A percentile compares a stretch with the other conserved stretches of the same genome.
Evolutionary conservation across 73 alveolate genomes (phyloP).

Genomic region (Breviolum minutum): DNA sequence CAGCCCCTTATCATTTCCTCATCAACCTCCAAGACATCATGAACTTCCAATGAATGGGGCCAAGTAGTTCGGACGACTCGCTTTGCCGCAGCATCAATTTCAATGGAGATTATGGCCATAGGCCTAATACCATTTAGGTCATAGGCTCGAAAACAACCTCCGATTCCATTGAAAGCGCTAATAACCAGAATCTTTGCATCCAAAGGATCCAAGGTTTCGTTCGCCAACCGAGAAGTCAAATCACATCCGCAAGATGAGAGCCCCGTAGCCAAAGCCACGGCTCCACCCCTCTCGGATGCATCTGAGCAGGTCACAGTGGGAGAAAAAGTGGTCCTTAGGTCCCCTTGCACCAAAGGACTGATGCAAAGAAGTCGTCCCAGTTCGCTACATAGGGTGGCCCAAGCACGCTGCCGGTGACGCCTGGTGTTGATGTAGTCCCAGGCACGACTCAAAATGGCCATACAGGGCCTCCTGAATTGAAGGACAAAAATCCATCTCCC

Average conservation of each 20-base stretch:
- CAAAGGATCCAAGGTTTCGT: no score
- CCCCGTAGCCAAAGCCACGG: neutral
- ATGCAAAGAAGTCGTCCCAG: neutral
- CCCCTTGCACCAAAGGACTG: neutral
- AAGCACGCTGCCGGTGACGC: neutral
- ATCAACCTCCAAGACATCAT: no score
- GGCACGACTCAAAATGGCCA: neutral
- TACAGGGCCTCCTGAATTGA: neutral
- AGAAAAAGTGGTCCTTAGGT: neutral
- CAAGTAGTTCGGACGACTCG: no score
- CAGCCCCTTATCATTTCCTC: no score
- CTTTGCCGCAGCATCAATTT: no score
- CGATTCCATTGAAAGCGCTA: no score
- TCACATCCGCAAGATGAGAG: neutral
- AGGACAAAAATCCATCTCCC: constrained; percentile 19
- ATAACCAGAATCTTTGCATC: no score
- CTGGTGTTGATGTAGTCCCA: neutral
- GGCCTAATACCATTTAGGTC: no score
- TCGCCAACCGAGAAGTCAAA: neutral
- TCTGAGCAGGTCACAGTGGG: neutral
- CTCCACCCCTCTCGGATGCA: constrained; percentile 1
- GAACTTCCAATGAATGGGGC: no score
- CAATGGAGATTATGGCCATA: no score
- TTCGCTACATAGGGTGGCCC: neutral
- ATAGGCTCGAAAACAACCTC: no score